Percentiles rank a stretch among this genome's conserved stretches.
Conservation (phyloP, 805 yeast genomes). For the Pichia sporocuriosa region DNA sequence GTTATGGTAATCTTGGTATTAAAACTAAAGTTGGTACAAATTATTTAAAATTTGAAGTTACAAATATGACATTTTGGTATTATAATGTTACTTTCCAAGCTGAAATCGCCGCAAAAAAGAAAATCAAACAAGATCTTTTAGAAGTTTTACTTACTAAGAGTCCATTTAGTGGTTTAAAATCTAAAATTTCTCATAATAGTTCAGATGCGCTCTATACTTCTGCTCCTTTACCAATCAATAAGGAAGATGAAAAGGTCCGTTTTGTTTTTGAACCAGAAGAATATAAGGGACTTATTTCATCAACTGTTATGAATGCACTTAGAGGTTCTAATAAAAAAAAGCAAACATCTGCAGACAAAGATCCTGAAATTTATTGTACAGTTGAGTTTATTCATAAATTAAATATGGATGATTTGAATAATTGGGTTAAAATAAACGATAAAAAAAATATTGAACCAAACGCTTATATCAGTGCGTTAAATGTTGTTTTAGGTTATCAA, state of each 20-base stretch:
- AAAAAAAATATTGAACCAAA: conserved; percentile 18
- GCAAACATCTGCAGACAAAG: conserved; percentile 1
- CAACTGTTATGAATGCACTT: conserved; percentile 12
- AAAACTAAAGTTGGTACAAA: conserved; percentile 21
- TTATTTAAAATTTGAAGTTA: conserved; percentile 15
- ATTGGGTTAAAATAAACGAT: conserved; percentile 16
- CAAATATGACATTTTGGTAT: conserved; percentile 15
- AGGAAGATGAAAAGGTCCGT: conserved; percentile 15
- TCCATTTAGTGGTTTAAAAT: conserved; percentile 14
- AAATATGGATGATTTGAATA: conserved; percentile 19
- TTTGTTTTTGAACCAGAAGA: conserved; percentile 18
- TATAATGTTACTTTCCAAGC: conserved; percentile 22
- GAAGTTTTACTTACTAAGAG: conserved; percentile 17
- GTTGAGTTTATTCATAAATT: conserved; percentile 19
- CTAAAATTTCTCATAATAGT: conserved; percentile 20
- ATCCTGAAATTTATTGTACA: conserved; percentile 15
- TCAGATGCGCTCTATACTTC: conserved; percentile 18
- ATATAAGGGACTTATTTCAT: conserved; percentile 17
- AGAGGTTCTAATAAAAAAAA: conserved; percentile 9
- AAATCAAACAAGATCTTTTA: conserved; percentile 17
- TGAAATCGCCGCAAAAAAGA: conserved; percentile 16
- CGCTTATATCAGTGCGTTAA: conserved; percentile 21
- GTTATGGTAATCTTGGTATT: conserved; percentile 21
- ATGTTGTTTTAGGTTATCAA: conserved; percentile 19
- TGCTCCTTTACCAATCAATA: conserved; percentile 17